phyloP scores from a whole-genome alignment of 805 yeast genomes.

The Naumovozyma dairenensis region DNA sequence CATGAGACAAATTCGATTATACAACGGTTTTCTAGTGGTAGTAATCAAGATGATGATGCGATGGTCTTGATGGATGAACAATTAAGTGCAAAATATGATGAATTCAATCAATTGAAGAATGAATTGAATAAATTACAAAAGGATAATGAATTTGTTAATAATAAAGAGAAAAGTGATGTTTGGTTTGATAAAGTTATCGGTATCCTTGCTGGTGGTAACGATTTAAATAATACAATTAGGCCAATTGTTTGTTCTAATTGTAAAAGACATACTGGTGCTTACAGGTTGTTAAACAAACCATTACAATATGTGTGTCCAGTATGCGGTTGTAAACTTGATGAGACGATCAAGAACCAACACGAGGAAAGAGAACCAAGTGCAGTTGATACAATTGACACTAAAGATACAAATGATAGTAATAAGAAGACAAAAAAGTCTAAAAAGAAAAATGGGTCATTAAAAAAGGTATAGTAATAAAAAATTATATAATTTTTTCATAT shows the following conservation, averaged over 20 bases:
- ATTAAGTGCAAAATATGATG: constrained; percentile 31
- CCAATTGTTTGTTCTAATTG: constrained; percentile 23
- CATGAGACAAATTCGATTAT: constrained; percentile 67
- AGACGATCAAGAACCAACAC: no score
- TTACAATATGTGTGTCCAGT: constrained; percentile 21
- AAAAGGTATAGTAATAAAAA: no score
- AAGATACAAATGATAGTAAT: no score
- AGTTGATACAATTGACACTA: no score
- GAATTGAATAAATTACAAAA: constrained; percentile 18
- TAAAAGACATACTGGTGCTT: constrained; percentile 16
- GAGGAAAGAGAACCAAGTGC: no score
- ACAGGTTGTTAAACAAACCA: constrained; percentile 15
- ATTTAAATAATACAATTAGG: constrained; percentile 6
- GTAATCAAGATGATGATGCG: constrained; percentile 38
- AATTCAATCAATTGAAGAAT: constrained; percentile 31
- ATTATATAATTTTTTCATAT: no score
- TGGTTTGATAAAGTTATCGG: constrained; percentile 29
- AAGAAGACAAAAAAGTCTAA: not conserved
- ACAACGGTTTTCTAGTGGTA: constrained; percentile 49
- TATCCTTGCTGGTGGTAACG: constrained; percentile 25
- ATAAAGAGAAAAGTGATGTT: constrained; percentile 15
- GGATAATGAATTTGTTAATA: constrained; percentile 5
- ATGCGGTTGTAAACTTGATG: no score
- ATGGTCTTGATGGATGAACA: constrained; percentile 36
- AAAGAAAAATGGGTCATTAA: not conserved